phyloP scores from a whole-genome alignment of 1,284 basidiomycete genomes.

The Apiotrichum laibachii region DNA sequence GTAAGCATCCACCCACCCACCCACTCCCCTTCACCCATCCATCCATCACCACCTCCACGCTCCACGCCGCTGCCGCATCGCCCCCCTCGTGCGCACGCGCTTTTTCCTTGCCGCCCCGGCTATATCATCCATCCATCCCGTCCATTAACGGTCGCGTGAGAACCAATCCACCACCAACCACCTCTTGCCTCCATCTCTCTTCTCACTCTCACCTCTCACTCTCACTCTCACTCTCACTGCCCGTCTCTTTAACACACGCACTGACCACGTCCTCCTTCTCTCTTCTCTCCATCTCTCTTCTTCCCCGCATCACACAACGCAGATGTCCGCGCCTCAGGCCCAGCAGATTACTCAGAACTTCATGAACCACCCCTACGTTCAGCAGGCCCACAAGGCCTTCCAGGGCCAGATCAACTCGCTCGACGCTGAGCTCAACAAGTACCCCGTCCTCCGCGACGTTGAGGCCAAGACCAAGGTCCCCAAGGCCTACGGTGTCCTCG shows the following conservation, averaged over 20 bases:
- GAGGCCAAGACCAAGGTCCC: conserved; percentile 89
- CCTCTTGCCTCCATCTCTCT: not conserved
- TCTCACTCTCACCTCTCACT: not conserved
- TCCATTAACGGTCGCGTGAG: not conserved
- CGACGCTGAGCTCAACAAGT: conserved; percentile 96
- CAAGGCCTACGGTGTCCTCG: conserved; percentile 86
- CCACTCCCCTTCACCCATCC: not conserved
- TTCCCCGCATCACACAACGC: not conserved
- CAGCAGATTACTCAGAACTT: conserved; percentile 57
- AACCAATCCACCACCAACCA: not conserved
- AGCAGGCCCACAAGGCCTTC: conserved; percentile 74
- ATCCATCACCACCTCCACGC: no score
- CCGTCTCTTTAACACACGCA: not conserved
- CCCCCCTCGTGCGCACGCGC: no score
- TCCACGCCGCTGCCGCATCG: no score
- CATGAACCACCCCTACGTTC: conserved; percentile 71
- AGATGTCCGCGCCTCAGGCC: conserved; percentile 46
- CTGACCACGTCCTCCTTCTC: not conserved
- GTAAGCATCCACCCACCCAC: not conserved
- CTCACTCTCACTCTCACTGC: not conserved
- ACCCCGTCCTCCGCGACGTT: conserved; percentile 74
- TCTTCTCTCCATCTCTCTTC: not conserved
- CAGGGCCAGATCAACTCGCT: conserved; percentile 75
- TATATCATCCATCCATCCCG: not conserved
- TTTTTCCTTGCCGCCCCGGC: no score